Base-by-base conservation (phyloP, 2,329 filamentous ascomycete species). In the Leptosphaerulina australis region DNA sequence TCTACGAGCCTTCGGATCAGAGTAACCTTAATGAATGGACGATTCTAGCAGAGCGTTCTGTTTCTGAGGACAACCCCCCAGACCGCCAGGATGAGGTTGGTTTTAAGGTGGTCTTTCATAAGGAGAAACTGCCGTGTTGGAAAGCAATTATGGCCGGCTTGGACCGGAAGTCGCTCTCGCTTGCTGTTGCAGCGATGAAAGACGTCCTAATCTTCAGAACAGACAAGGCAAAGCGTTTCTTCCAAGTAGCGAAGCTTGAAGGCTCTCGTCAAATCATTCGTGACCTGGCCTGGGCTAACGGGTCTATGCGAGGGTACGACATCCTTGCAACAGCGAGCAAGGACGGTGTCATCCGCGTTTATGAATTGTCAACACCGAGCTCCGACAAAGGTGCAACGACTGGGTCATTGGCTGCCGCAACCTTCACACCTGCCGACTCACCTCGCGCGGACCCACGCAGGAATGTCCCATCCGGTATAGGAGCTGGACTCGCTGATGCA, bases 201-300 rank as follows among this genome's bases (percentile, higher is more conserved):
- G 80, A 82, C 0, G 91, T 96, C 39, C 88, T 86, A 64, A 79
- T 99, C 15, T 97, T 92, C 75, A 83, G 94, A 44, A 93, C 90
- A 72, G 77, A 85, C 75, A 75, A 84, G 68, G 77, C 82, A 45
- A 88, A 89, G 54, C 88, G 90, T 51, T 95, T 97, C 68, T 96
- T 96, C 69, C 83, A 90, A 6, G 91, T 91, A 0, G 86, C 87
- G 15, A 88, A 91, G 66, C 77, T 97, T 12, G 79, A 79, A 22
- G 85, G 86, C 1, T 89, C 96, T 62, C 81, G 83, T 6, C 86
- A 87, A 0, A 80, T 97, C 29, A 88, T 97, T 5, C 82, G 93
- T 37, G 92, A 97, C 69, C 83, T 97, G 1, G 87, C 90, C 2
- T 99, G 94, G 94, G 91, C 93, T 1, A 88, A 91, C 37, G 93